Base-by-base conservation (phyloP, 1,284 basidiomycete species). In the Cryptococcus sp. region DNA sequence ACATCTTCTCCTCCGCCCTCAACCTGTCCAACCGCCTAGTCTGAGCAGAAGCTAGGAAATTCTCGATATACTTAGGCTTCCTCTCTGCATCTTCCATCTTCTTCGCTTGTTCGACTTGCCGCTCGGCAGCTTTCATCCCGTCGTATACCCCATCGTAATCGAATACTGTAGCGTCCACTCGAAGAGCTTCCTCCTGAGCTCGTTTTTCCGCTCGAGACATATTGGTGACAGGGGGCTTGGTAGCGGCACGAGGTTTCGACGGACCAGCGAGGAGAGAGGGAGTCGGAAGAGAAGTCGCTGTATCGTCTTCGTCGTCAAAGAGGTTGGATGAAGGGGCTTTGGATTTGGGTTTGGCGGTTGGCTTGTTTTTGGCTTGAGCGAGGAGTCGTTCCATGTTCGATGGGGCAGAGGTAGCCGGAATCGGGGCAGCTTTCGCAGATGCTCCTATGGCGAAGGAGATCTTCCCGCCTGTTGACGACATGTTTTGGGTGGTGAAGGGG, bases 81-180 rank as follows among this genome's bases (percentile, higher is more conserved):
- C 87, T 77, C 63, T 84, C 82, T 60, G 80, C 82, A 18, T 81
- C 64, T 55, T 86, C 86, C 11, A 74, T 74, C 57, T 87, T 84
- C 68, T 88, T 90, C 2, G 76, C 78, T 62, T 81, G 80, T 64
- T 84, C 86, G 54, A 87, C 66, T 63, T 76, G 75, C 53, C 77
- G 76, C 71, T 92, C 89, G 1, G 83, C 85, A 53, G 84, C 80
- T 74, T 98, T 93, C 85, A 99, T 97, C 58, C 80, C 81, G 63
- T 99, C 95, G 80, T 86, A 98, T 5, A 97, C 85, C 66, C 88
- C 87, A 66, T 99, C 95, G 64, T 99, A 99, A 72, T 97, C 85
- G 70, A 87, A 98, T 9, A 95, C 86, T 3, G 84, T 86, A 38
- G 80, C 71, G 65, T 98, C 95, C 3, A 92, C 75, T 56, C 79